Evolutionary conservation across 805 yeast genomes (phyloP).

Genomic region (Saccharomycopsis capsularis): DNA sequence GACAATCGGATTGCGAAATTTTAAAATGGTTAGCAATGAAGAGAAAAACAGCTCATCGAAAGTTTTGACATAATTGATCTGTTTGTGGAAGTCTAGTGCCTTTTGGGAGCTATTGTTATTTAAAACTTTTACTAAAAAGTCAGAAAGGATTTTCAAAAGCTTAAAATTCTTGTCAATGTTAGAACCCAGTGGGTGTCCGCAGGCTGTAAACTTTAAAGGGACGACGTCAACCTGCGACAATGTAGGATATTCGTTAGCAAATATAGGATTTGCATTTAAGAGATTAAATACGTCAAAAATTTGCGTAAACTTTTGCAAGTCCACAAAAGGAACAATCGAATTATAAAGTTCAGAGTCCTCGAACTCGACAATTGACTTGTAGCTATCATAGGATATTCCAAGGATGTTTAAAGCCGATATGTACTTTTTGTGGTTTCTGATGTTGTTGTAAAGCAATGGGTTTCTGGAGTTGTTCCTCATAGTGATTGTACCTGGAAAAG

Average conservation of each 20-base stretch:
- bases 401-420: neutral
- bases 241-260: neutral
- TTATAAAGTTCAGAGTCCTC: neutral
- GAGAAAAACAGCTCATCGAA: too few species aligned
- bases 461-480: neutral
- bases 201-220: too few species aligned
- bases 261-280: slow-evolving; percentile 1
- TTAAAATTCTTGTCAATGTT: slow-evolving; percentile 3
- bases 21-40: too few species aligned
- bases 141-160: neutral
- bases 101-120: too few species aligned
- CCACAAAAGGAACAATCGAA: neutral
- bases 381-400: neutral
- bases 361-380: neutral
- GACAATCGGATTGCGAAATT: too few species aligned
- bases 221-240: neutral
- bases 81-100: too few species aligned
- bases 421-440: neutral
- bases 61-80: too few species aligned
- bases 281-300: neutral
- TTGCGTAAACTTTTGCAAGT: neutral
- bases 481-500: too few species aligned
- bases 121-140: neutral
- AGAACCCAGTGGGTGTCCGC: too few species aligned
- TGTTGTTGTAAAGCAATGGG: neutral